Evolutionary conservation across 768 basidiomycete genomes (phyloP).

Genomic region (Tricholoma sp.): DNA sequence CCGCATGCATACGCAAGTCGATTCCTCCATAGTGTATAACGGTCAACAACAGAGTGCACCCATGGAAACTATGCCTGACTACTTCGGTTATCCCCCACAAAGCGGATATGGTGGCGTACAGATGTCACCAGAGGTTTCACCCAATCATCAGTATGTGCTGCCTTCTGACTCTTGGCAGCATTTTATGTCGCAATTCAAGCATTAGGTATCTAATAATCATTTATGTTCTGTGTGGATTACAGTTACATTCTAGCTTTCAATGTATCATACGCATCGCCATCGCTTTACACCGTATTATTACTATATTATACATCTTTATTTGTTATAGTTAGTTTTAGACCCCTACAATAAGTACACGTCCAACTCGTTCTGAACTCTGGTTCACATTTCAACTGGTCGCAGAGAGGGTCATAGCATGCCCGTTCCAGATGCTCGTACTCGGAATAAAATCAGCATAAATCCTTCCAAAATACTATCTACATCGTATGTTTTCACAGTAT

Average conservation of each 20-base stretch:
- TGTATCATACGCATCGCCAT: neutral
- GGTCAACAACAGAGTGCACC: conserved; percentile 19
- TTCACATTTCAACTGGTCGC: neutral
- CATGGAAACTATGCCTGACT: conserved; percentile 26
- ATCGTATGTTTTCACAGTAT: conserved; percentile 37
- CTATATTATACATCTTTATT: conserved; percentile 21
- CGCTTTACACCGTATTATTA: conserved; percentile 11
- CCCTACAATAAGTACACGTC: neutral
- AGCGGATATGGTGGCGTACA: conserved; percentile 18
- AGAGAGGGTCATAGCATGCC: conserved; percentile 39
- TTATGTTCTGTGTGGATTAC: neutral
- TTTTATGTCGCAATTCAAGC: conserved; percentile 41
- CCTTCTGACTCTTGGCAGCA: conserved; percentile 44
- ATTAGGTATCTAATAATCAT: conserved; percentile 7
- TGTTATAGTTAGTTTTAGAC: conserved; percentile 20
- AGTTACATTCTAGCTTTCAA: conserved; percentile 6
- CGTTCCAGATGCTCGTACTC: conserved; percentile 62
- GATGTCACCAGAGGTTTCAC: conserved; percentile 24
- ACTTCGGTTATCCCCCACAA: conserved; percentile 24
- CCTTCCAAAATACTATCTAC: conserved; percentile 49
- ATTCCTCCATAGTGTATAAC: conserved; percentile 12
- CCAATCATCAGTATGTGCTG: conserved; percentile 26
- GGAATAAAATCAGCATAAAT: conserved; percentile 59
- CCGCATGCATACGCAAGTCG: conserved; percentile 14
- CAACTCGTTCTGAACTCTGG: neutral